Conservation (phyloP, 2,329 filamentous ascomycete species). For the Leptographium radiaticola region DNA sequence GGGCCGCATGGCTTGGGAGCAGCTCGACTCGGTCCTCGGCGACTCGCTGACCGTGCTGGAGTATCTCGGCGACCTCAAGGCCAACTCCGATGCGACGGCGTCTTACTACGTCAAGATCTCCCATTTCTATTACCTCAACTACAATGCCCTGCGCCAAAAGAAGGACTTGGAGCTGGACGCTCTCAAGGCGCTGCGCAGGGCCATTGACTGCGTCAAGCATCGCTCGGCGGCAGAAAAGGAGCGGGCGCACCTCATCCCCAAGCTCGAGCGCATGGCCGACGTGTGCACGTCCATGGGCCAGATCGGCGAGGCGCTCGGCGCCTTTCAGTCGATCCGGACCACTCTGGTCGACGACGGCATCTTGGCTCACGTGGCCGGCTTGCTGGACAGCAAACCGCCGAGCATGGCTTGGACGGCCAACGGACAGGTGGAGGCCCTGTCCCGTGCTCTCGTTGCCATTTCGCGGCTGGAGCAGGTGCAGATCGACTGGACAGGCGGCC, state of each 20-base stretch:
- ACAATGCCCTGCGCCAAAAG: slow-evolving; percentile 36
- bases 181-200: slow-evolving; percentile 46
- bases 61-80: slow-evolving; percentile 29
- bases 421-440: slow-evolving; percentile 38
- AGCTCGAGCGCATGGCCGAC: slow-evolving; percentile 55
- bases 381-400: slow-evolving; percentile 36
- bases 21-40: slow-evolving; percentile 42
- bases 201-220: slow-evolving; percentile 47
- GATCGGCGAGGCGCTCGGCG: slow-evolving; percentile 42
- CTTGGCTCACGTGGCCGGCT: slow-evolving; percentile 37
- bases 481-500: slow-evolving; percentile 41
- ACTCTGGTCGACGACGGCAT: slow-evolving; percentile 46
- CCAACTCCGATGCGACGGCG: slow-evolving; percentile 13
- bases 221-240: slow-evolving; percentile 41
- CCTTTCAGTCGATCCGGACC: slow-evolving; percentile 47
- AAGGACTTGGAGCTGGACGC: slow-evolving; percentile 21
- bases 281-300: slow-evolving; percentile 40
- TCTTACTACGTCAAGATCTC: slow-evolving; percentile 53
- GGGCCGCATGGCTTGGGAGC: slow-evolving; percentile 35
- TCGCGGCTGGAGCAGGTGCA: slow-evolving; percentile 45
- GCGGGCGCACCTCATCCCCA: slow-evolving; percentile 45
- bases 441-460: slow-evolving; percentile 44
- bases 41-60: slow-evolving; percentile 43
- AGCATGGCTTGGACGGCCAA: slow-evolving; percentile 37
- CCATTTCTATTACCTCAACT: slow-evolving; percentile 56